Evolutionary conservation across 2,329 filamentous ascomycete genomes (phyloP).

Genomic region (Hymenoscyphus albidus): DNA sequence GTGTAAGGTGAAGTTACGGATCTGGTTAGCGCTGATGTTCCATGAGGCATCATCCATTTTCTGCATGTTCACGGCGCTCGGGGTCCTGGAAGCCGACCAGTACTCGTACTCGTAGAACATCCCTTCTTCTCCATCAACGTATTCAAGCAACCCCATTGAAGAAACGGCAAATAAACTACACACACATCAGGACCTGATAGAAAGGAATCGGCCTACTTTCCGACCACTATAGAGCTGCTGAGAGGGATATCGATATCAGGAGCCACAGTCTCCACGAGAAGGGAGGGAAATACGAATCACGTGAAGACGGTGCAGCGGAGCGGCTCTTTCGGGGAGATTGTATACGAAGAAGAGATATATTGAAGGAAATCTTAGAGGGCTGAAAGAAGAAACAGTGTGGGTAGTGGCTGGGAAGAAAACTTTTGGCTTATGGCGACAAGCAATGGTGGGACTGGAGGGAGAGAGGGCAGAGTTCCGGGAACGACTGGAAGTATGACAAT

Average conservation of each 20-base stretch:
- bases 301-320: not conserved
- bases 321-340: not conserved
- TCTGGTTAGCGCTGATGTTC: slow-evolving; percentile 2
- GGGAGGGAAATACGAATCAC: not conserved
- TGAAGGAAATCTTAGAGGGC: not conserved
- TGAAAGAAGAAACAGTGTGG: slow-evolving; percentile 2
- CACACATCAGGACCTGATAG: not conserved
- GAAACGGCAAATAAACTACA: not conserved
- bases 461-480: not conserved
- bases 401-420: not conserved
- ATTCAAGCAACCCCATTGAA: not conserved
- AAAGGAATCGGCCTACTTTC: not conserved
- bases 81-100: not conserved
- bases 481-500: slow-evolving; percentile 9
- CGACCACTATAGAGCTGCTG: not conserved
- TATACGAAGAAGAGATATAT: not conserved
- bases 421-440: slow-evolving; percentile 6
- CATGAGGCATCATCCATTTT: not conserved
- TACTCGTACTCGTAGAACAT: not conserved
- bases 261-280: not conserved
- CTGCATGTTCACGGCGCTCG: not conserved
- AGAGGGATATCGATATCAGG: not conserved
- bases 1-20: not conserved
- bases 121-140: not conserved
- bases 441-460: slow-evolving; percentile 9